Evolutionary conservation across 129 eudicot genomes (phyloP), one percentile per base, ranked within the genome.

Genomic region (Scalesia atractyloides): DNA sequence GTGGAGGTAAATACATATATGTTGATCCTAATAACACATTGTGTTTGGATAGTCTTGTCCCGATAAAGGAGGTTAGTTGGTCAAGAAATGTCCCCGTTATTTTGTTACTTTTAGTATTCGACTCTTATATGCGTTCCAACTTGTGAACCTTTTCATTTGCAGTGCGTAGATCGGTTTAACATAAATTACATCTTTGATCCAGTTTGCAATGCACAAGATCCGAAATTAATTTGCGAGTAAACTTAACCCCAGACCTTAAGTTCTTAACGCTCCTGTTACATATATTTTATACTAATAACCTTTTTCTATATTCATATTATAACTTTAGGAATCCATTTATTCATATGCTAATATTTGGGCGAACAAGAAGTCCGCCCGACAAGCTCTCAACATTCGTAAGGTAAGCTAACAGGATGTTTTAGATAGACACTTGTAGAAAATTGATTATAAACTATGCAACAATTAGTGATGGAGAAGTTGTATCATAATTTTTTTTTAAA

Each of bases 361-460:
- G 26, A 82, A 85, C 74, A 64, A 47, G 37, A 69, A 79, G 37
- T 39, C 73, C 1, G 81, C 79, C 10, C 75, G 65, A 72, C 48
- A 76, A 82, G 89, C 89, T 41, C 86, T 85, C 58, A 84, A 82
- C 57, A 61, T 85, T 68, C 89, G 81, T 67, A 68, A 76, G 69
- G 89, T 85, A 57, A 3, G 73, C 71, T 47, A 48, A 4, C 72
- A n/a, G 39, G 2, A 69, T 72, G 24, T 18, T 22, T 22, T 51
- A 68, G 18, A 17, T 15, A 30, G 0, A 9, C 26, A 22, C 26
- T 22, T 22, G 1, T 24, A 3, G 26, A 22, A 22, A 22, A 22
- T 22, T 22, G 26, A 22, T 22, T 22, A 22, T 22, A 22, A 22
- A 22, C 26, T 22, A 22, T 22, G 26, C 1, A 22, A 22, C 26